Evolutionary conservation across 2,329 filamentous ascomycete species (phyloP).

Genomic region (Immersiporthe knoxdaviesiana): DNA sequence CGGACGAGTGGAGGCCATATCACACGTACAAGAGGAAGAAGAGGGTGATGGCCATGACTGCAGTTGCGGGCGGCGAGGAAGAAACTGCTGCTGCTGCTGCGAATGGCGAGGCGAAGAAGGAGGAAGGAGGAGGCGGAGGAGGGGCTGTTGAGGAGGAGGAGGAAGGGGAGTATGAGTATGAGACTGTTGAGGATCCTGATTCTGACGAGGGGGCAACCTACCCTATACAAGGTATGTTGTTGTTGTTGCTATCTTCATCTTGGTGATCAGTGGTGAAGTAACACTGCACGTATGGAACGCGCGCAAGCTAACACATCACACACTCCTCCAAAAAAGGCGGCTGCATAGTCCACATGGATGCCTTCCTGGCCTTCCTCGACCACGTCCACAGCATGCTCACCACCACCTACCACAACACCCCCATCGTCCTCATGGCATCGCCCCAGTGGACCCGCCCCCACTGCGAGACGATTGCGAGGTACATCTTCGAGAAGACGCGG

Average conservation of each 20-base stretch:
- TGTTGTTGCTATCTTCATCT: neutral
- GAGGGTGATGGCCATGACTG: conserved; percentile 33
- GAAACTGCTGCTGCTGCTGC: conserved; percentile 31
- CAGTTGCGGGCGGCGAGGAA: conserved; percentile 30
- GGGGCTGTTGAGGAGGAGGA: conserved; percentile 45
- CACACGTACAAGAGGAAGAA: conserved; percentile 71
- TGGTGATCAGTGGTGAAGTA: neutral
- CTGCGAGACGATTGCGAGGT: conserved; percentile 85
- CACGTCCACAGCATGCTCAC: conserved; percentile 90
- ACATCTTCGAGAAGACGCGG: conserved; percentile 97
- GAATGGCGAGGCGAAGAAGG: conserved; percentile 33
- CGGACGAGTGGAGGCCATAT: conserved; percentile 76
- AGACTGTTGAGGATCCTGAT: conserved; percentile 87
- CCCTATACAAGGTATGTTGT: conserved; percentile 66
- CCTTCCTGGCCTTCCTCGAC: conserved; percentile 90
- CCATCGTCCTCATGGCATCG: conserved; percentile 86
- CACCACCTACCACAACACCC: conserved; percentile 93
- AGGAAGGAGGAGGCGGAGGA: conserved; percentile 43
- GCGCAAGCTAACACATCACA: conserved; percentile 4
- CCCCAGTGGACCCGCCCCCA: conserved; percentile 90
- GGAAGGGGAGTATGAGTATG: conserved; percentile 58
- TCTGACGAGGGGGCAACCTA: conserved; percentile 89
- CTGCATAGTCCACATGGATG: conserved; percentile 85
- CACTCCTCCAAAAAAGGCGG: conserved; percentile 68
- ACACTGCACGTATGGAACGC: neutral